These are phyloP conservation scores for Tetragonia tetragonoides DNA, from an alignment of 148 eudicot genomes.

Conservation along the genomic window DNA sequence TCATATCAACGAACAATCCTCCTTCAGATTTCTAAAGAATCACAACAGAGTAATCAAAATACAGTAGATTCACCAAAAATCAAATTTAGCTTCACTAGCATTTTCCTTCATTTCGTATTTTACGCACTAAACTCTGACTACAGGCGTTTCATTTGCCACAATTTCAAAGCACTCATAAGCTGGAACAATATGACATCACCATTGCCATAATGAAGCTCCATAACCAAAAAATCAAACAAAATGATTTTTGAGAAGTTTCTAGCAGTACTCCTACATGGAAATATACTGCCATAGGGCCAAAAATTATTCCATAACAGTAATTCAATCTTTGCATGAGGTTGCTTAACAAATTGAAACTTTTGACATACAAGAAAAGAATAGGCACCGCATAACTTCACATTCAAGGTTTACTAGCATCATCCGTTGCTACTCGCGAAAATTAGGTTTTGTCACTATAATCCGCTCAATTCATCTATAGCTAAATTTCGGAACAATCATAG, in stretches of 20 bases:
- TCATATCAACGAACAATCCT: conserved; percentile 88
- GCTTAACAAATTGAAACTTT: too few relatives aligned
- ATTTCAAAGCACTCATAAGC: neutral
- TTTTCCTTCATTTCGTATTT: neutral
- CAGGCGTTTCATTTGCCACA: neutral
- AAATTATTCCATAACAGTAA: too few relatives aligned
- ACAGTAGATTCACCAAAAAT: neutral
- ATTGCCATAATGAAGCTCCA: neutral
- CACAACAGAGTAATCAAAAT: conserved; percentile 11
- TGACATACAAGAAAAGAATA: too few relatives aligned
- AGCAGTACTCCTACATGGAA: neutral
- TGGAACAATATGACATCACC: neutral
- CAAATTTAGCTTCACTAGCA: neutral
- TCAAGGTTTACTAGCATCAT: too few relatives aligned
- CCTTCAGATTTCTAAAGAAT: conserved; percentile 77
- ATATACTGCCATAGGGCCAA: too few relatives aligned
- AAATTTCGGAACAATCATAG: conserved; percentile 1
- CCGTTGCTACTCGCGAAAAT: too few relatives aligned
- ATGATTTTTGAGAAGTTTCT: neutral
- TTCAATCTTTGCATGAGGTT: too few relatives aligned
- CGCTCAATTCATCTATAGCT: neutral
- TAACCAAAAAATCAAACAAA: neutral
- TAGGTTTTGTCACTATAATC: too few relatives aligned
- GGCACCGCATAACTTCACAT: too few relatives aligned
- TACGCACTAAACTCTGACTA: neutral